Conservation (phyloP, 495 filamentous ascomycete species). For the Penicillium maclennaniae region DNA sequence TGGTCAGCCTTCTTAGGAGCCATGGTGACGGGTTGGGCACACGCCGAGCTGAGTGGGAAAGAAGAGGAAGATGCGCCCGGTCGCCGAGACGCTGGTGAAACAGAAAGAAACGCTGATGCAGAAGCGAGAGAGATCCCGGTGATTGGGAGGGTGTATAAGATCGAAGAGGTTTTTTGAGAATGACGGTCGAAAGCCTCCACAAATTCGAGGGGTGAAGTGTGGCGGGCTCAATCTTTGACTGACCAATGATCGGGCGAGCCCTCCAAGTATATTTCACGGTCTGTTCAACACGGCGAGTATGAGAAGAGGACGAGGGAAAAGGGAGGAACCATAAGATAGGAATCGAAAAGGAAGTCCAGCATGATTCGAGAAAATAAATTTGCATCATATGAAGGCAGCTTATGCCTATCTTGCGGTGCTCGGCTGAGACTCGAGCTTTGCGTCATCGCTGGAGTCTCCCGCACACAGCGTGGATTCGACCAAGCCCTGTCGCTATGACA, state of each 20-base stretch:
- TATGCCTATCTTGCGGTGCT: not conserved
- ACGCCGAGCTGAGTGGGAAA: conserved; percentile 10
- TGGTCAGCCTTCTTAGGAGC: conserved; percentile 74
- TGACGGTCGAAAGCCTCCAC: conserved; percentile 19
- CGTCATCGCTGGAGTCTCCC: conserved; percentile 12
- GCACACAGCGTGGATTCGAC: not conserved
- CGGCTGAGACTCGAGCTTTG: conserved; percentile 8
- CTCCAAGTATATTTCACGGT: conserved; percentile 14
- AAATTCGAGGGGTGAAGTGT: conserved; percentile 33
- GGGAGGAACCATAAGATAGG: not conserved
- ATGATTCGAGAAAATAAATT: not conserved
- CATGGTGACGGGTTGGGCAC: conserved; percentile 58
- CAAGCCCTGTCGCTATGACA: not conserved
- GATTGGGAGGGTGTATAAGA: not conserved
- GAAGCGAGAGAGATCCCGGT: conserved; percentile 7
- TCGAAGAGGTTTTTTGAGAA: not conserved
- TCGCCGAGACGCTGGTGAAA: conserved; percentile 11
- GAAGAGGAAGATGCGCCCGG: conserved; percentile 22
- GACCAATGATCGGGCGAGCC: conserved; percentile 26
- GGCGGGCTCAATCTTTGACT: conserved; percentile 24
- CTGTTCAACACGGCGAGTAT: not conserved
- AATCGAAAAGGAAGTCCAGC: not conserved
- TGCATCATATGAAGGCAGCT: not conserved
- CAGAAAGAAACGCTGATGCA: conserved; percentile 21
- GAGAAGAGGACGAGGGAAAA: not conserved